Base-by-base conservation (phyloP, 768 basidiomycete genomes). In the Podaxis carcinomalis region DNA sequence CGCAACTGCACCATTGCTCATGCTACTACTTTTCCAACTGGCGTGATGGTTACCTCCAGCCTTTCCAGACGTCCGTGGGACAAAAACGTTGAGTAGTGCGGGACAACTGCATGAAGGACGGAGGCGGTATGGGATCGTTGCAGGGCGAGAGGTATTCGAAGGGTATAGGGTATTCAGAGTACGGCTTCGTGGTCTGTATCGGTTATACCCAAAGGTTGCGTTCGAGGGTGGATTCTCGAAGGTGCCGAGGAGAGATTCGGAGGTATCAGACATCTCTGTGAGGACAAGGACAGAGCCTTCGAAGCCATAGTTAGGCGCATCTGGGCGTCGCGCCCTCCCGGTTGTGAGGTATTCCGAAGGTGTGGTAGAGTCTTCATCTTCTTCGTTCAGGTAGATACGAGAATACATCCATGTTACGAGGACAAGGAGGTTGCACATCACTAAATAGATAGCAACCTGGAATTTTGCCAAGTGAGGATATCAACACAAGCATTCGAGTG, bases 361-460 rank as follows among this genome's bases (percentile, higher is more conserved):
- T 21, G 27, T 59, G 25, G 50, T 7, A 39, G 23, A 2, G 5
- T 51, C 19, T 7, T 59, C 47, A 5, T 50, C 39, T 25, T 42
- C 49, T 9, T 44, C 57, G 4, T 6, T 25, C 4, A 39, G 57
- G n/a, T 40, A 52, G 23, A 51, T 28, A 13, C 57, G 57, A 10
- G 57, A 51, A 51, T 70, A 72, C n/a, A 70, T 37, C 61, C 64
- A 68, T 11, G 68, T 72, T 3, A 66, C 68, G 9, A 69, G 59
- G 44, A 70, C 69, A n/a, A 72, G 66, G 14, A 72, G 60, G 50
- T 72, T 70, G 57, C 66, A 69, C 4, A 67, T 61, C 11, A 66
- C 56, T 11, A 69, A 23, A 0, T 66, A 67, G 32, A 66, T 27
- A 9, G 60, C 61, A 37, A 64, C 50, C 64, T 68, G 27, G 35